Base-by-base conservation (phyloP, 139 green algal genomes). In the Tetradesmus obliquus region DNA sequence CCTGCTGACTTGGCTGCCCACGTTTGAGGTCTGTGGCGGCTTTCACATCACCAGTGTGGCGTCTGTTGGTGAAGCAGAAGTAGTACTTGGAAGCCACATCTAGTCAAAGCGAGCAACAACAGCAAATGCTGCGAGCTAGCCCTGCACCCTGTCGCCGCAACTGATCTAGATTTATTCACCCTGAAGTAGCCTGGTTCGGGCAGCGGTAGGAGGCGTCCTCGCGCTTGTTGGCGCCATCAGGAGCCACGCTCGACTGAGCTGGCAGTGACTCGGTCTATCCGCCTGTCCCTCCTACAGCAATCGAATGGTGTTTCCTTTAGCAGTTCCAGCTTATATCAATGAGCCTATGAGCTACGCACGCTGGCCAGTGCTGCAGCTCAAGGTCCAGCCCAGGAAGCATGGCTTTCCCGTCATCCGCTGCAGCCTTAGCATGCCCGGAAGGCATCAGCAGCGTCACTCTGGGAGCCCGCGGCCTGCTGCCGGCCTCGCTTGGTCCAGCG, bases 241-340 rank as follows among this genome's bases (percentile, higher is more conserved):
- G 62, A 13, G 5, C 66, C n/a, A 3, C 66, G 66, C 5, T 3
- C 66, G n/a, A 3, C 66, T 76, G 66, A 76, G 66, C 66, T 76
- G 66, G 66, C 66, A 76, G 66, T 76, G 66, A 76, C 66, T 76
- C 66, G 66, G 66, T 76, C 66, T 76, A 71, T 58, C 55, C 54
- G 82, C 82, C 55, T 51, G 55, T 5, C 20, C 19, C 54, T 13
- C 24, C 62, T 53, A 51, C 20, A 71, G 55, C 17, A n/a, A 88
- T 88, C 22, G 58, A 9, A 88, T 88, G 84, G 84, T 88, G 71
- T 88, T 88, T 88, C 55, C 84, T 60, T 72, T 87, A 88, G 57
- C 57, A n/a, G 84, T 88, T 13, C 84, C 84, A 88, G 57, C 57
- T 6, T 88, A n/a, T 10, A 88, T 88, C n/a, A 88, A 88, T 58